Evolutionary conservation across 495 filamentous ascomycete genomes (phyloP).

Genomic region (Daldinia childiae): DNA sequence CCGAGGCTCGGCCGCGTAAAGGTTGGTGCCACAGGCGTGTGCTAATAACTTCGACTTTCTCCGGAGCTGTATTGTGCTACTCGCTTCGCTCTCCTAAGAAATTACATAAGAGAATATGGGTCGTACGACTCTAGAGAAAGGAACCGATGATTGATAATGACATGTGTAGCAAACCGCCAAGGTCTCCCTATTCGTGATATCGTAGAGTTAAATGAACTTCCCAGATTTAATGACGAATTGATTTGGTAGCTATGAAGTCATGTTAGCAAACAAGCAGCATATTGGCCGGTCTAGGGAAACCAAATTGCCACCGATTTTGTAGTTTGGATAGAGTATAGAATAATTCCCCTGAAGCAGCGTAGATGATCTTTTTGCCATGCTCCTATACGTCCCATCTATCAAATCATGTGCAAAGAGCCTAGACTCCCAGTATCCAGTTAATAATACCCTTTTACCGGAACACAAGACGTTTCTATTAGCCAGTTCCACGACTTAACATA

Average conservation of each 20-base stretch:
- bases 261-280: neutral
- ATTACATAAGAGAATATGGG: neutral
- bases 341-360: too few relatives aligned
- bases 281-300: neutral
- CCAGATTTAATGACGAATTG: neutral
- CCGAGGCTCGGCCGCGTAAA: constrained; percentile 18
- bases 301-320: neutral
- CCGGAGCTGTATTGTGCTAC: neutral
- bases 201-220: neutral
- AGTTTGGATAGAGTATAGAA: neutral
- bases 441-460: too few relatives aligned
- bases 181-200: neutral
- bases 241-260: neutral
- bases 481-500: too few relatives aligned
- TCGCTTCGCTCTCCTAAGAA: neutral
- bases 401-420: too few relatives aligned
- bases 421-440: too few relatives aligned
- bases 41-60: neutral
- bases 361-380: too few relatives aligned
- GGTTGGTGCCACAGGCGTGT: constrained; percentile 15
- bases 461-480: too few relatives aligned
- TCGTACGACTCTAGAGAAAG: neutral
- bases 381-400: too few relatives aligned
- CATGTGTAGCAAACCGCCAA: neutral
- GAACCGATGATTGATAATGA: neutral